A percentile compares a stretch with the other conserved stretches of the same genome.
Evolutionary conservation across 805 yeast genomes (phyloP).

Genomic region (Hanseniaspora vineae): DNA sequence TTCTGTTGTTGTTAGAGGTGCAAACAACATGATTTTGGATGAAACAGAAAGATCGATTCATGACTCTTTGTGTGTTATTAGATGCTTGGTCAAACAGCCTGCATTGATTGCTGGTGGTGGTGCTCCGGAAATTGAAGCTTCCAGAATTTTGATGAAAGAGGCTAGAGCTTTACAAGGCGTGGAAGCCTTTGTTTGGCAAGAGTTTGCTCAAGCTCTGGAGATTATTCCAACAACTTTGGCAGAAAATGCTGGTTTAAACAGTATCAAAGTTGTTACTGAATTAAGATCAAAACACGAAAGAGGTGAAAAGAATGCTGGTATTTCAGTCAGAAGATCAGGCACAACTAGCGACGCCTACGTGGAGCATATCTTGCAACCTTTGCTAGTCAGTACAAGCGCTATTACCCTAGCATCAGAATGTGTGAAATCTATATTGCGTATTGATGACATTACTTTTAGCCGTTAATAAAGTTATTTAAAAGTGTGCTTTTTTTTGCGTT

Average conservation of each 20-base stretch:
- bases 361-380: constrained; percentile 95
- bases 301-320: constrained; percentile 91
- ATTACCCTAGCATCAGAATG: constrained; percentile 91
- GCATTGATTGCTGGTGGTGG: constrained; percentile 98
- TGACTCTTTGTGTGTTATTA: constrained; percentile 90
- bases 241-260: constrained; percentile 88
- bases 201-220: constrained; percentile 84
- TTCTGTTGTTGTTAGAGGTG: constrained; percentile 89
- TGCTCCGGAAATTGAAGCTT: constrained; percentile 89
- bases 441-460: constrained; percentile 92
- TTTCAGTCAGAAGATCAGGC: constrained; percentile 86
- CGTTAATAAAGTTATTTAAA: constrained; percentile 30
- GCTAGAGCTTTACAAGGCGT: constrained; percentile 66
- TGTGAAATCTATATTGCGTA: constrained; percentile 88
- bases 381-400: constrained; percentile 87
- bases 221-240: constrained; percentile 90
- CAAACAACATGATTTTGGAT: constrained; percentile 78
- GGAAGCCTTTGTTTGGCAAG: constrained; percentile 83
- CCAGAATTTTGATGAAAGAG: constrained; percentile 61
- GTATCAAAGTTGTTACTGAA: constrained; percentile 85
- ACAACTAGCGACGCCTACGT: constrained; percentile 71
- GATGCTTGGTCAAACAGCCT: constrained; percentile 78
- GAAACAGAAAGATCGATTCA: constrained; percentile 96
- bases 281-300: constrained; percentile 79
- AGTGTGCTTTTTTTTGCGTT: background rate